Evolutionary conservation across 2,329 filamentous ascomycete species (phyloP), one percentile per base, ranked within the genome.

Genomic region (Torrubiella hemipterigena): DNA sequence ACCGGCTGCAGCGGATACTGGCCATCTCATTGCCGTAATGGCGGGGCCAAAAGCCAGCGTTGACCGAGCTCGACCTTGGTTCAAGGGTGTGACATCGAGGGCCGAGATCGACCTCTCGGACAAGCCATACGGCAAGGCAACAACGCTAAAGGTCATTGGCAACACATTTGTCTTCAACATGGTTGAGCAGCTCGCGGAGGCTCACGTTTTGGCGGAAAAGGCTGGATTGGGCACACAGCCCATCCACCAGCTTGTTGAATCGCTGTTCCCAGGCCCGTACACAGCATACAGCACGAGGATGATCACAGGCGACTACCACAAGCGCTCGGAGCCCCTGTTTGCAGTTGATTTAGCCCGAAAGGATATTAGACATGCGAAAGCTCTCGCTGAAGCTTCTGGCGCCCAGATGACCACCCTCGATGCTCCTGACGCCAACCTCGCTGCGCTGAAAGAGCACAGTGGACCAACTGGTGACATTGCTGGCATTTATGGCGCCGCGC

Each of bases 121-220:
- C 40, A 69, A 83, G 53, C 69, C 78, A 1, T 75, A 77, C 29
- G 72, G 78, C 31, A 73, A 74, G 32, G 77, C 85, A 5, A 69
- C 75, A 2, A 69, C 74, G 27, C 63, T 93, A 29, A 91, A 94
- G 57, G 64, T 94, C 14, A 68, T 93, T 8, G 86, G 87, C 35
- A 94, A 94, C 55, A 83, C 81, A 0, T 87, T 94, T 51, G 69
- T 94, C 44, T 52, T 93, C 24, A 81, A 82, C 58, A 87, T 87
- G 69, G 71, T 87, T 16, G 79, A 86, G 48, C 69, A 82, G 31
- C 60, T 94, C 4, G 75, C 81, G 2, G 84, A 93, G 58, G 81
- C 77, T 6, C 71, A 89, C 48, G 73, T 80, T 1, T 57, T 86
- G 6, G 84, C 84, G 5, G 85, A 94, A 54, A 89, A 87, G 55